phyloP scores from a whole-genome alignment of 768 basidiomycete genomes.

The Leccinum incarnatum region DNA sequence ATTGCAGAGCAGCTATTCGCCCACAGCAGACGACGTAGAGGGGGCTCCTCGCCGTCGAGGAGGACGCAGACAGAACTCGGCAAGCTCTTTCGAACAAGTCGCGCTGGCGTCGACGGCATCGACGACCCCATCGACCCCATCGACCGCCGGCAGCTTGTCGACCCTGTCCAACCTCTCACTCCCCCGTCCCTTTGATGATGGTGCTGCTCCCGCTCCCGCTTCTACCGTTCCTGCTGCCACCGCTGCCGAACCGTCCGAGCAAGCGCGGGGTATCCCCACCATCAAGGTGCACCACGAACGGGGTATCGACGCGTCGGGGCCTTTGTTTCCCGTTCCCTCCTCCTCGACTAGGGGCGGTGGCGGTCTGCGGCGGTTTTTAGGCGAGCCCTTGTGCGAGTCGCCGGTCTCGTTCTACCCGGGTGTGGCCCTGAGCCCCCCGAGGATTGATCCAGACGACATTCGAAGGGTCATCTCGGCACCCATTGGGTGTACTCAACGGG shows the following conservation, averaged over 20 bases:
- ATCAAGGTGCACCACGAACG: conserved; percentile 18
- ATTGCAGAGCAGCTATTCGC: background rate
- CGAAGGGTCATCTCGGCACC: background rate
- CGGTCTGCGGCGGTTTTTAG: conserved; percentile 2
- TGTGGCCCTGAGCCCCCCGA: background rate
- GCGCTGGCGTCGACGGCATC: conserved; percentile 12
- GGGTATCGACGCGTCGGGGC: conserved; percentile 14
- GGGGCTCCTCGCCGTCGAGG: background rate
- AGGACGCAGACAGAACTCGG: conserved; percentile 10
- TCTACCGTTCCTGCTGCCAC: background rate
- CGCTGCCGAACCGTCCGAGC: background rate
- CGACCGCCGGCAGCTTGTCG: conserved; percentile 10
- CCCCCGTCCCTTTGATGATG: conserved; percentile 24
- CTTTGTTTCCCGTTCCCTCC: conserved; percentile 1
- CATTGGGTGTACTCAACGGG: background rate
- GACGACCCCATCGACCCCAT: background rate
- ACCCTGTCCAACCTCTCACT: conserved; percentile 14
- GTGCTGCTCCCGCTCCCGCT: background rate
- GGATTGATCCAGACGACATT: background rate
- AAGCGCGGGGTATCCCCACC: background rate
- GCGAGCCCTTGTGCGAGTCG: conserved; percentile 21
- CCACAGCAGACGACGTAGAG: background rate
- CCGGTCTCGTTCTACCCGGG: conserved; percentile 14
- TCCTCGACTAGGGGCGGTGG: background rate
- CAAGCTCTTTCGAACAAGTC: conserved; percentile 17